These are phyloP conservation scores for Limnanthes douglasii DNA, from an alignment of 345 rosid genomes.

Conservation along the genomic window DNA sequence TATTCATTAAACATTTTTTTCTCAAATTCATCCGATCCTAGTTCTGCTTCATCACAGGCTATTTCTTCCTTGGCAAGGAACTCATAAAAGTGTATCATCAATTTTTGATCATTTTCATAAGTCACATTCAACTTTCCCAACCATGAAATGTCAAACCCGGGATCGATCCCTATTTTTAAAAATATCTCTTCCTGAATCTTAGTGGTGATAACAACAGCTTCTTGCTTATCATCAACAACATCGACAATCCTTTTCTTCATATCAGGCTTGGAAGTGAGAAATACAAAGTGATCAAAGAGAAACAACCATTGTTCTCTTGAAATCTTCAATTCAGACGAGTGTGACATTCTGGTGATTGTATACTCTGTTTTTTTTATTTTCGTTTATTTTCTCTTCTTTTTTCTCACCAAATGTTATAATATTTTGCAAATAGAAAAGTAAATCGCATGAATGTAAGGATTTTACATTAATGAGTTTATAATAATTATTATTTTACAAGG, in stretches of 20 bases:
- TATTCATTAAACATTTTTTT: slow-evolving; percentile 35
- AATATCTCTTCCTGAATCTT: slow-evolving; percentile 58
- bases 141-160: slow-evolving; percentile 61
- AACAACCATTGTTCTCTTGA: slow-evolving; percentile 44
- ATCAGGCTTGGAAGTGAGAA: slow-evolving; percentile 45
- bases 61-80: slow-evolving; percentile 61
- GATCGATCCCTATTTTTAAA: slow-evolving; percentile 75
- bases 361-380: no score
- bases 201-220: slow-evolving; percentile 75
- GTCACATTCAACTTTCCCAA: slow-evolving; percentile 59
- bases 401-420: no score
- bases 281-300: slow-evolving; percentile 57
- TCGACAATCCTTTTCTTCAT: slow-evolving; percentile 68
- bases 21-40: slow-evolving; percentile 42
- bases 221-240: slow-evolving; percentile 70
- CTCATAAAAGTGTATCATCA: slow-evolving; percentile 62
- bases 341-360: neutral
- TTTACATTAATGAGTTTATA: no score
- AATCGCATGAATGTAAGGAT: no score
- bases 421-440: no score
- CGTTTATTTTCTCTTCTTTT: no score
- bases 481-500: no score
- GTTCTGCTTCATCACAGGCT: slow-evolving; percentile 83
- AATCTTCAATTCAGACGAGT: no score
- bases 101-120: slow-evolving; percentile 57